phyloP scores from a whole-genome alignment of 257 asterid species.

The Lycium barbarum region DNA sequence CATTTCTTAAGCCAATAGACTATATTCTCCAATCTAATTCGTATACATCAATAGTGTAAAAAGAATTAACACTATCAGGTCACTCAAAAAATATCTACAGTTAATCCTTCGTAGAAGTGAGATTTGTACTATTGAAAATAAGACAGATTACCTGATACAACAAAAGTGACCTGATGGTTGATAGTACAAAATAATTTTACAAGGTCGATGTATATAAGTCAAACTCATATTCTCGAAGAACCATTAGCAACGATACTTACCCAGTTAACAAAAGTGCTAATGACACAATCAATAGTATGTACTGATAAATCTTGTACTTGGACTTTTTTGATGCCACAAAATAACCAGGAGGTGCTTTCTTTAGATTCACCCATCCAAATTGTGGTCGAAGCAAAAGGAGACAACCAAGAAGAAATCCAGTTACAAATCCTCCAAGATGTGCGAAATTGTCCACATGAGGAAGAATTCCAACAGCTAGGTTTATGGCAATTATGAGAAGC shows the following conservation, averaged over 20 bases:
- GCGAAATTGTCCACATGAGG: conserved; percentile 99
- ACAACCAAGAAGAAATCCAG: conserved; percentile 84
- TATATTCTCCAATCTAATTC: not conserved
- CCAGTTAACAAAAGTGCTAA: conserved; percentile 49
- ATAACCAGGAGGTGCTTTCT: conserved; percentile 47
- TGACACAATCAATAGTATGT: conserved; percentile 48
- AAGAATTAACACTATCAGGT: not conserved
- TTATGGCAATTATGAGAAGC: conserved; percentile 64
- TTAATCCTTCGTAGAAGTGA: not conserved
- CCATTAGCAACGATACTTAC: conserved; percentile 38
- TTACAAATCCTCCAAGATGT: conserved; percentile 82
- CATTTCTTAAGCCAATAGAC: not conserved
- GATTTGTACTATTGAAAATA: not conserved
- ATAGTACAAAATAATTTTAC: not conserved
- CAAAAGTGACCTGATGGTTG: not conserved
- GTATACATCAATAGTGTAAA: not conserved
- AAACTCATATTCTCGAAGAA: not conserved
- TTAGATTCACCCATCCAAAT: conserved; percentile 63
- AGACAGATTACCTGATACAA: not conserved
- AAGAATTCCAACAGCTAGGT: conserved; percentile 88
- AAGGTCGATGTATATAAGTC: not conserved
- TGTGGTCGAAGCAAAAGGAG: conserved; percentile 86
- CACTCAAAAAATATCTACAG: not conserved
- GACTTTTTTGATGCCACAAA: conserved; percentile 42
- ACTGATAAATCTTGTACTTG: conserved; percentile 81